Evolutionary conservation across 1,139 yeast species (phyloP), one percentile per base, ranked within the genome.

Genomic region (Nakaseomyces bracarensis): DNA sequence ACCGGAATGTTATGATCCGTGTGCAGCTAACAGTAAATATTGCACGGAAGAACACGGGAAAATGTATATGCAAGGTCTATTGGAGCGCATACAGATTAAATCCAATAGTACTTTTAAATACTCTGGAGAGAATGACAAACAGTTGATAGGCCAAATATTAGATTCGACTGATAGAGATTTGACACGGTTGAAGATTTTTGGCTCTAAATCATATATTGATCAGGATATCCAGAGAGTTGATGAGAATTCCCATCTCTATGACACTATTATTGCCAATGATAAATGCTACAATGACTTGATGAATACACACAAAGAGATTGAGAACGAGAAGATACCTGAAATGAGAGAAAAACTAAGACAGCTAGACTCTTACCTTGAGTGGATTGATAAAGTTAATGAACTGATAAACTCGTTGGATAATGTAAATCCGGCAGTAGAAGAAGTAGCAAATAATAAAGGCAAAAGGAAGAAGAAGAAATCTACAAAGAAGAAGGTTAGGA

Each of bases 41-140:
- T 89, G 97, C 58, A 65, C 77, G 18, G 71, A 69, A 22, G 82
- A 75, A 27, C 95, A 89, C 61, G 96, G 95, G 0, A 45, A 73
- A 19, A 53, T 58, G 45, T 86, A 69, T 54, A 71, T 84, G 67
- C 60, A 58, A 42, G 48, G 45, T 1, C 41, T 68, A 38, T 43
- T 60, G 22, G 47, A 51, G 7, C 55, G 56, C 36, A 41, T 60
- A 15, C 45, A 50, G 16, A 13, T 33, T 6, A 33, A 33, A 47
- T 49, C 25, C 45, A 53, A 1, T 48, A 60, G 11, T 45, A 47
- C 6, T 38, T 35, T 4, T 36, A 33, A 21, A 18, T 33, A 33
- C 26, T 38, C 30, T 5, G 42, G 43, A 14, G 49, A 41, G 4
- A 43, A 46, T 16, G 41, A 45, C 14, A 46, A 49, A 25, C 50